phyloP scores from a whole-genome alignment of 1,284 basidiomycete species.

The Leccinum glutinopallens region DNA sequence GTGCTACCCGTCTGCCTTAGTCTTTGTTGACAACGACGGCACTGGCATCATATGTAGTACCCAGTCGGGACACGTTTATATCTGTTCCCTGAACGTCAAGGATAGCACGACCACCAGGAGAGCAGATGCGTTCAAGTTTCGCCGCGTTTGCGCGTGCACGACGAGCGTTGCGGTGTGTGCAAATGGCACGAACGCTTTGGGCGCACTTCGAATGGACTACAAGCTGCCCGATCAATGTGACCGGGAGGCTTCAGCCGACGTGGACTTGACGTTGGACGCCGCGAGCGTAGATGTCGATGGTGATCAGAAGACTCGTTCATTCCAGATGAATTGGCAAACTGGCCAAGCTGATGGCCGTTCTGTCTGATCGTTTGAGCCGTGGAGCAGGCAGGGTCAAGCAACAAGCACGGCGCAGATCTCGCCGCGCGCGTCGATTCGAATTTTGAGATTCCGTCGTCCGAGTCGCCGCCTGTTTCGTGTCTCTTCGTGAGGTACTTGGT shows the following conservation, averaged over 20 bases:
- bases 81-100: slow-evolving; percentile 67
- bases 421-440: slow-evolving; percentile 36
- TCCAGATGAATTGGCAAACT: slow-evolving; percentile 52
- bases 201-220: slow-evolving; percentile 81
- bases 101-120: slow-evolving; percentile 34
- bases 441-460: slow-evolving; percentile 58
- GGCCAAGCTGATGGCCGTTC: slow-evolving; percentile 42
- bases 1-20: slow-evolving; percentile 1
- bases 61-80: slow-evolving; percentile 91
- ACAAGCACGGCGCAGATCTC: slow-evolving; percentile 60
- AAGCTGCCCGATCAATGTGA: slow-evolving; percentile 57
- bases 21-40: slow-evolving; percentile 54
- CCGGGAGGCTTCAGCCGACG: slow-evolving; percentile 68
- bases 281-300: slow-evolving; percentile 33
- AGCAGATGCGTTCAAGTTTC: slow-evolving; percentile 79
- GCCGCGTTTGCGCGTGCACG: slow-evolving; percentile 81
- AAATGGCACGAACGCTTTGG: slow-evolving; percentile 89
- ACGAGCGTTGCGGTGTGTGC: slow-evolving; percentile 81
- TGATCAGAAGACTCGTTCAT: slow-evolving; percentile 47
- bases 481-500: slow-evolving; percentile 49
- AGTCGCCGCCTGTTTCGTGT: slow-evolving; percentile 59
- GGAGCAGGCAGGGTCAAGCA: slow-evolving; percentile 24
- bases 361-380: slow-evolving; percentile 28
- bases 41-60: slow-evolving; percentile 87
- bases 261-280: slow-evolving; percentile 8